phyloP scores from a whole-genome alignment of 441 rosid species.

The Syzygium syzygioides region DNA sequence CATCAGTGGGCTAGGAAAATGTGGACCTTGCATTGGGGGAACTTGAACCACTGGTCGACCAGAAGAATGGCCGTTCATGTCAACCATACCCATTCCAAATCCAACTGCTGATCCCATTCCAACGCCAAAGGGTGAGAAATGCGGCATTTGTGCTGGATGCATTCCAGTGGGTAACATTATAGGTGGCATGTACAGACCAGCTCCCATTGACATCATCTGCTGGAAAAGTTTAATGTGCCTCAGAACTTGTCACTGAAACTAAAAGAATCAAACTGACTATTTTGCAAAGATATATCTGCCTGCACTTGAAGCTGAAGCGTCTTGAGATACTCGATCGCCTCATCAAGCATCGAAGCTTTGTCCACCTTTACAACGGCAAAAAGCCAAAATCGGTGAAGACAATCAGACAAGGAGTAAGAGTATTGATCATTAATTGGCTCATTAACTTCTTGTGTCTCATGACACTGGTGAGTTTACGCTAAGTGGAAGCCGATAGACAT shows the following conservation, averaged over 20 bases:
- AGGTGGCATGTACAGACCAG: slow-evolving; percentile 1
- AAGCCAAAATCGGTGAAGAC: neutral
- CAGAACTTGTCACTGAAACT: neutral
- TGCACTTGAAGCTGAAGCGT: slow-evolving; percentile 10
- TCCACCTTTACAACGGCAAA: neutral
- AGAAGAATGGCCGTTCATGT: slow-evolving; percentile 26
- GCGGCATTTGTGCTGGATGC: neutral
- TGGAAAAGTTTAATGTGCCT: neutral
- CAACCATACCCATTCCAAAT: slow-evolving; percentile 60
- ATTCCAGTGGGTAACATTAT: slow-evolving; percentile 2
- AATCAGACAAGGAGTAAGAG: neutral
- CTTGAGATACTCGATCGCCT: slow-evolving; percentile 15
- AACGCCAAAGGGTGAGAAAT: neutral
- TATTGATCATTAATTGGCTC: neutral
- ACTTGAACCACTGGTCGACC: neutral
- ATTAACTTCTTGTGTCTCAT: neutral
- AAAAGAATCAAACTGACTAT: neutral
- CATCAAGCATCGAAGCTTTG: slow-evolving; percentile 16
- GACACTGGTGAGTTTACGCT: neutral
- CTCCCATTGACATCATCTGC: slow-evolving; percentile 9
- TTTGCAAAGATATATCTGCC: neutral
- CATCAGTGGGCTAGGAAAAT: slow-evolving; percentile 35
- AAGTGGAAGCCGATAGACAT: neutral
- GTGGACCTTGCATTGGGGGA: slow-evolving; percentile 10
- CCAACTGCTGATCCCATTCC: neutral